Evolutionary conservation across 176 grass and related monocot species (phyloP).

Genomic region (Raddia guianensis): DNA sequence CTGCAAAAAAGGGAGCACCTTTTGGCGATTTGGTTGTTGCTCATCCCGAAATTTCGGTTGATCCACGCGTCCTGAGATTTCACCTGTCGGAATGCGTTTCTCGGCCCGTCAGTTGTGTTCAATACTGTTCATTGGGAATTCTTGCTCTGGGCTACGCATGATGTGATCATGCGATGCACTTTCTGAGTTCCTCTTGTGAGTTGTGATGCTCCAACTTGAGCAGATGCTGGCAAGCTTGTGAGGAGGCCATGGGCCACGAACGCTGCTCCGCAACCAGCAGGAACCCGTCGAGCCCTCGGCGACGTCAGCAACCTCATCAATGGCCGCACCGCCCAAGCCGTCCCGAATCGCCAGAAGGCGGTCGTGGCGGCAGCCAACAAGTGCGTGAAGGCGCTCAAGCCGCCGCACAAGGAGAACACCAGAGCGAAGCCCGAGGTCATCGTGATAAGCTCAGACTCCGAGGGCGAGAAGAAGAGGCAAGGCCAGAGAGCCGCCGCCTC

Average conservation of each 20-base stretch:
- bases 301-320: conserved; percentile 41
- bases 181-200: conserved; percentile 12
- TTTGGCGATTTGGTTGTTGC: background rate
- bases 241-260: conserved; percentile 28
- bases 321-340: conserved; percentile 11
- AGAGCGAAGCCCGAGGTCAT: conserved; percentile 40
- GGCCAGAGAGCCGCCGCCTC: background rate
- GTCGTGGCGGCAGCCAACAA: conserved; percentile 12
- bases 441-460: conserved; percentile 38
- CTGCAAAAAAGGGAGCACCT: background rate
- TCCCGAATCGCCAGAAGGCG: conserved; percentile 36
- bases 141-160: background rate
- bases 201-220: conserved; percentile 22
- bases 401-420: conserved; percentile 25
- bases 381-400: conserved; percentile 30
- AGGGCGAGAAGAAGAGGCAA: conserved; percentile 44
- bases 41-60: background rate
- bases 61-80: background rate
- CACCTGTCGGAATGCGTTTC: background rate
- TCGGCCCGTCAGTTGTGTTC: background rate
- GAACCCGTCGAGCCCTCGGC: conserved; percentile 14
- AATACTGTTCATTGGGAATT: background rate
- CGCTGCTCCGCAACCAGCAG: conserved; percentile 25
- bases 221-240: conserved; percentile 34
- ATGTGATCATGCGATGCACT: background rate